phyloP scores from a whole-genome alignment of 208 protist species.

The Trypanosoma avium region DNA sequence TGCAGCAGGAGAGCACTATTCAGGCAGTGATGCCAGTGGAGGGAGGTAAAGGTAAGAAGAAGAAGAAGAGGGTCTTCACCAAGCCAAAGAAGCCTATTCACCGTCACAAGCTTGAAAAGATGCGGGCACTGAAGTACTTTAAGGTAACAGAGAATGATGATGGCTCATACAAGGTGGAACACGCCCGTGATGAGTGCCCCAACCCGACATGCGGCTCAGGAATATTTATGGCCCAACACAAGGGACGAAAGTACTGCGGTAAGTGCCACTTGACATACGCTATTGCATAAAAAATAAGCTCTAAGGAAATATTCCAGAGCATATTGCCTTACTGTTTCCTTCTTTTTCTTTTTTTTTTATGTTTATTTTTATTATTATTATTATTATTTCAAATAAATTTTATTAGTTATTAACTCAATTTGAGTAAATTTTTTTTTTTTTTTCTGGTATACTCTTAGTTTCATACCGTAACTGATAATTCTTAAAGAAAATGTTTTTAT shows the following conservation, averaged over 20 bases:
- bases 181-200: constrained; percentile 95
- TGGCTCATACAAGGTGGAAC: constrained; percentile 95
- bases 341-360: constrained; percentile 18
- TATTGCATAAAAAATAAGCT: constrained; percentile 57
- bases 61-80: constrained; percentile 99
- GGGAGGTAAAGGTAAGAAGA: constrained; percentile 98
- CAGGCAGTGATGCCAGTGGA: constrained; percentile 87
- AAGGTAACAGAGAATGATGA: constrained; percentile 97
- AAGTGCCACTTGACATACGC: constrained; percentile 98
- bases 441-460: no score
- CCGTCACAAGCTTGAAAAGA: constrained; percentile 99
- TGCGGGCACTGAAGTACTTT: constrained; percentile 99
- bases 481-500: no score
- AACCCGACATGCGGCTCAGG: constrained; percentile 96
- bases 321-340: constrained; percentile 7
- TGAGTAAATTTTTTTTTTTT: no score
- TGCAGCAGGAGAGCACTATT: constrained; percentile 87
- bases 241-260: constrained; percentile 99
- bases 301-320: no score
- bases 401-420: no score
- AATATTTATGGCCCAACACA: constrained; percentile 99
- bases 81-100: constrained; percentile 99
- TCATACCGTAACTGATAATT: no score
- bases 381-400: neutral
- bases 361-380: constrained; percentile 10